phyloP scores from a whole-genome alignment of 345 rosid species.

The Pistacia vera region DNA sequence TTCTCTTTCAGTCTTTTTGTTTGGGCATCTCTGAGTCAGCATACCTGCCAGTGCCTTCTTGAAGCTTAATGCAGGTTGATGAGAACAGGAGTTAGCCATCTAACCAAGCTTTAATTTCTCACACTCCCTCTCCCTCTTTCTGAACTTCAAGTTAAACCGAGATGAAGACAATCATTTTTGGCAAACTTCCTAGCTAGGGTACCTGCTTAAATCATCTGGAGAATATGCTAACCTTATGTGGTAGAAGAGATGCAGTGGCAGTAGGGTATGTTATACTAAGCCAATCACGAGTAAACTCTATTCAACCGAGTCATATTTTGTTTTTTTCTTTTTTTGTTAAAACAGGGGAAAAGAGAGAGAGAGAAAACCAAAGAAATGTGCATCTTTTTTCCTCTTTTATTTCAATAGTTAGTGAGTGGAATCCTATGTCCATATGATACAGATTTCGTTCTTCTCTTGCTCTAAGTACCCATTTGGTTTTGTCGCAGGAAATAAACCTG shows the following conservation, averaged over 20 bases:
- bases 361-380: not conserved
- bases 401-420: not conserved
- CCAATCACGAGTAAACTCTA: not conserved
- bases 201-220: not conserved
- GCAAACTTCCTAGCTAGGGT: conserved; percentile 1
- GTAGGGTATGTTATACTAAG: not conserved
- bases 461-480: conserved; percentile 10
- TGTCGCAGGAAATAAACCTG: conserved; percentile 57
- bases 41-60: not conserved
- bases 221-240: not conserved
- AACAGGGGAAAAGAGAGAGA: not conserved
- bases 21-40: not conserved
- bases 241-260: not conserved
- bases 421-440: not conserved
- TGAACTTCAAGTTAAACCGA: not conserved
- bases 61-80: not conserved
- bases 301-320: not conserved
- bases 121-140: not conserved
- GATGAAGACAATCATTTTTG: not conserved
- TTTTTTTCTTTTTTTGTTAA: not conserved
- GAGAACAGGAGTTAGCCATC: not conserved
- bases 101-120: not conserved
- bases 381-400: not conserved
- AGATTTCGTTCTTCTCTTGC: not conserved
- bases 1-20: not conserved